phyloP scores from a whole-genome alignment of 371 early-diverging fungal genomes.

The Rhizopus arrhizus region DNA sequence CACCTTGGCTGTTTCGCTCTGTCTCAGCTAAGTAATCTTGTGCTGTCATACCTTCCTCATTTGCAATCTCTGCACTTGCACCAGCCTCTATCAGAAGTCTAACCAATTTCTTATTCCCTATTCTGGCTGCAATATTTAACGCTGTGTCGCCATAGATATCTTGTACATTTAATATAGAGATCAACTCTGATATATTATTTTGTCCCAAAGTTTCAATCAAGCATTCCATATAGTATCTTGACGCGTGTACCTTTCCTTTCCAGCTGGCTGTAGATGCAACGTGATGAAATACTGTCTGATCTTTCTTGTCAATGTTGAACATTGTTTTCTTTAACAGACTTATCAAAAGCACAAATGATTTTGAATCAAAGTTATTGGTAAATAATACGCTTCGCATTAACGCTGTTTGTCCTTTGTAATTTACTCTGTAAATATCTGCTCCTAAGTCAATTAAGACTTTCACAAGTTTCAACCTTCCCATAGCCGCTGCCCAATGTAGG shows the following conservation, averaged over 20 bases:
- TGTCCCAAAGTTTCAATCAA: constrained; percentile 60
- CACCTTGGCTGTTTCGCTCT: constrained; percentile 19
- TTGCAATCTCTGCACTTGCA: constrained; percentile 75
- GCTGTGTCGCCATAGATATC: constrained; percentile 91
- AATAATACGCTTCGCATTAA: constrained; percentile 85
- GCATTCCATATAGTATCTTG: constrained; percentile 85
- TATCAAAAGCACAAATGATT: constrained; percentile 79
- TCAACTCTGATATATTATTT: constrained; percentile 50
- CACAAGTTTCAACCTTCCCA: constrained; percentile 76
- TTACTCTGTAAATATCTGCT: constrained; percentile 70
- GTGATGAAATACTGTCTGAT: constrained; percentile 90
- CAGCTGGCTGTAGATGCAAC: constrained; percentile 73
- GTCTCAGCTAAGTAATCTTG: constrained; percentile 58
- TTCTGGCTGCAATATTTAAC: constrained; percentile 81
- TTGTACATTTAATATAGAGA: constrained; percentile 73
- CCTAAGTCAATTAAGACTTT: constrained; percentile 73
- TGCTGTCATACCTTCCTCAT: constrained; percentile 75
- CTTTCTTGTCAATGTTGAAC: constrained; percentile 70
- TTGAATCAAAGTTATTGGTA: constrained; percentile 82
- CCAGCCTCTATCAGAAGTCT: constrained; percentile 81
- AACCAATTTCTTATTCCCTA: constrained; percentile 75
- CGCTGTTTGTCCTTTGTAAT: constrained; percentile 84
- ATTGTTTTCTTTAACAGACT: constrained; percentile 73
- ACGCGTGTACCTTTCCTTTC: constrained; percentile 72
- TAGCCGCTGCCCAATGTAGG: constrained; percentile 93